These are phyloP conservation scores for Cenchrus americanus DNA, from an alignment of 176 grass and related monocot species.

Conservation along the genomic window DNA sequence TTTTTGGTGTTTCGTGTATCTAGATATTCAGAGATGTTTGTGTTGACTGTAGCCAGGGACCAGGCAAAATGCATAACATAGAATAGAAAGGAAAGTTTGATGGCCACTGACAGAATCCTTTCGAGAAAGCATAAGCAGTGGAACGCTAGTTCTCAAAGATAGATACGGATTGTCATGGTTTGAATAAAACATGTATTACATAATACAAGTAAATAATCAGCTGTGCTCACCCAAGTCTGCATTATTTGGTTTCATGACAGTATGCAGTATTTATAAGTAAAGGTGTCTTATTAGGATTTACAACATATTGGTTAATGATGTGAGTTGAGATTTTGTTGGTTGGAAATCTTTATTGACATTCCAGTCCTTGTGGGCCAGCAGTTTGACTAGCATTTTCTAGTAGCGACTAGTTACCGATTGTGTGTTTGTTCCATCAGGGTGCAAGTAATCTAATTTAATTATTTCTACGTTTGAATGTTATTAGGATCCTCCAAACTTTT, in stretches of 20 bases:
- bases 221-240: neutral
- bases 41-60: neutral
- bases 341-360: neutral
- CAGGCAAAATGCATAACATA: neutral
- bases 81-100: neutral
- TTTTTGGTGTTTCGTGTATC: neutral
- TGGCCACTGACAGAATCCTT: neutral
- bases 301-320: neutral
- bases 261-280: neutral
- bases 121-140: neutral
- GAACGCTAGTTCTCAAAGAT: neutral
- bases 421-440: neutral
- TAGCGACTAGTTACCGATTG: neutral
- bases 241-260: neutral
- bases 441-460: neutral
- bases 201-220: neutral
- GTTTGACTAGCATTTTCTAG: neutral
- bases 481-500: neutral
- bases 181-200: neutral
- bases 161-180: neutral
- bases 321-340: neutral
- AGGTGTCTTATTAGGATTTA: neutral
- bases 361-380: neutral
- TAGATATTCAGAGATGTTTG: neutral
- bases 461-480: neutral